Percentiles rank a stretch among this genome's conserved stretches.
phyloP scores from a whole-genome alignment of 805 yeast genomes.

The Ogataea naganishii region DNA sequence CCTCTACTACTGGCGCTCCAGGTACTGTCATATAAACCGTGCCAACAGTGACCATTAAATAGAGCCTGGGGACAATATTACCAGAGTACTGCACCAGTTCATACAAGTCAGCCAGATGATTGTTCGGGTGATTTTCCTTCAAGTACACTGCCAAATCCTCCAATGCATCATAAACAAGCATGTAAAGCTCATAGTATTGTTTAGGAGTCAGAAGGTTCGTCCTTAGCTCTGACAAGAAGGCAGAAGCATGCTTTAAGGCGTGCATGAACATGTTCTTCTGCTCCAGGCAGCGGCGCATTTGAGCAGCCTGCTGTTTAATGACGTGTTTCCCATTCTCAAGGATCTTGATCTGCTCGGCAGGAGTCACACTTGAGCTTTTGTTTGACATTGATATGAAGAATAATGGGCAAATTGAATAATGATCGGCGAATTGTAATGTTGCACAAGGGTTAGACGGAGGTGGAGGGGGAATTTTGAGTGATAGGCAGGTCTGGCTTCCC shows the following conservation, averaged over 20 bases:
- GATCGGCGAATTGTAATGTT: too few relatives aligned
- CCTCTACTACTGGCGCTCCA: conserved; percentile 75
- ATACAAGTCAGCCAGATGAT: conserved; percentile 80
- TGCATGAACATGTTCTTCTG: conserved; percentile 64
- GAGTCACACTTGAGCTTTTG: conserved; percentile 6
- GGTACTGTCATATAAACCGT: conserved; percentile 73
- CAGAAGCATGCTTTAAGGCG: conserved; percentile 81
- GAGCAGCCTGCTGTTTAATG: conserved; percentile 62
- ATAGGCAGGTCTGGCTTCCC: too few relatives aligned
- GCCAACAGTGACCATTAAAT: conserved; percentile 93
- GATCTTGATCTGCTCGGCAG: conserved; percentile 18
- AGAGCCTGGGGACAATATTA: conserved; percentile 83
- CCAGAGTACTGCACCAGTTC: conserved; percentile 95
- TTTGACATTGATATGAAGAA: conserved; percentile 11
- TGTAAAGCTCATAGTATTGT: conserved; percentile 88
- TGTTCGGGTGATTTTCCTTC: conserved; percentile 56
- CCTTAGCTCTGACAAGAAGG: conserved; percentile 72
- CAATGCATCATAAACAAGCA: conserved; percentile 74
- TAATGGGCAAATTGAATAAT: too few relatives aligned
- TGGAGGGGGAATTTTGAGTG: too few relatives aligned
- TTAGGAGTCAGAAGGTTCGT: conserved; percentile 74
- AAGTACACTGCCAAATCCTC: conserved; percentile 58
- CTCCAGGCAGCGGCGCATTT: conserved; percentile 72
- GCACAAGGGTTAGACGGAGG: too few relatives aligned
- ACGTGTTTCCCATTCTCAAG: conserved; percentile 36